Conservation (phyloP, 2,329 filamentous ascomycete genomes). For the Pyricularia sp. region DNA sequence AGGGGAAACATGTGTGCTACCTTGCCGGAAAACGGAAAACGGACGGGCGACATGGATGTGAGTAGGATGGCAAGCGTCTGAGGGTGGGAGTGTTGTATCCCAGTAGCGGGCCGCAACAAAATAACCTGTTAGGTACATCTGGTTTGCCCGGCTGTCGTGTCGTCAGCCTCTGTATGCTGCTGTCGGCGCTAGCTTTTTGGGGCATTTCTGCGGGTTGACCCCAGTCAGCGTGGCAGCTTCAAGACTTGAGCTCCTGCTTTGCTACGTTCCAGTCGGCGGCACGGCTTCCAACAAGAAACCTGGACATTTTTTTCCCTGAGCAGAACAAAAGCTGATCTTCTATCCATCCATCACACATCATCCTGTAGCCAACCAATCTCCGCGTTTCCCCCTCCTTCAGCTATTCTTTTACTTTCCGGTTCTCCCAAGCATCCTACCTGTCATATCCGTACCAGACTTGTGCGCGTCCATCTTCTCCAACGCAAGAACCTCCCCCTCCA, state of each 20-base stretch:
- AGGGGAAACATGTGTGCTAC: background rate
- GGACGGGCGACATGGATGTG: background rate
- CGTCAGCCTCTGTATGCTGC: background rate
- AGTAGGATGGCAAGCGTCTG: background rate
- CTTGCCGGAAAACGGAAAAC: background rate
- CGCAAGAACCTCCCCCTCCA: background rate
- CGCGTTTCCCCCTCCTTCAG: background rate
- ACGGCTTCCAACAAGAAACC: background rate
- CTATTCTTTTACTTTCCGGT: background rate
- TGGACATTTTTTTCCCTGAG: background rate
- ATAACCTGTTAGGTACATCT: slow-evolving; percentile 1
- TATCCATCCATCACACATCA: background rate
- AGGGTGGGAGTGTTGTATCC: background rate
- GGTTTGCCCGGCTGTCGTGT: background rate
- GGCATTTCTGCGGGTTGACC: background rate
- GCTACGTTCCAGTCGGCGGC: background rate
- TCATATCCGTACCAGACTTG: background rate
- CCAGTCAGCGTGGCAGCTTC: background rate
- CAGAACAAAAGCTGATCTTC: background rate
- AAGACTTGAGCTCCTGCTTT: background rate
- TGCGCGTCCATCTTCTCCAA: background rate
- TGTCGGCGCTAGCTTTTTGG: background rate
- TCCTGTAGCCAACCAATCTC: background rate
- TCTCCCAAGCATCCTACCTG: background rate
- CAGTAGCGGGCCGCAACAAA: background rate